Percentiles rank a stretch among this genome's conserved stretches.
phyloP scores from a whole-genome alignment of 129 eudicot genomes.

The Flaveria ramosissima region DNA sequence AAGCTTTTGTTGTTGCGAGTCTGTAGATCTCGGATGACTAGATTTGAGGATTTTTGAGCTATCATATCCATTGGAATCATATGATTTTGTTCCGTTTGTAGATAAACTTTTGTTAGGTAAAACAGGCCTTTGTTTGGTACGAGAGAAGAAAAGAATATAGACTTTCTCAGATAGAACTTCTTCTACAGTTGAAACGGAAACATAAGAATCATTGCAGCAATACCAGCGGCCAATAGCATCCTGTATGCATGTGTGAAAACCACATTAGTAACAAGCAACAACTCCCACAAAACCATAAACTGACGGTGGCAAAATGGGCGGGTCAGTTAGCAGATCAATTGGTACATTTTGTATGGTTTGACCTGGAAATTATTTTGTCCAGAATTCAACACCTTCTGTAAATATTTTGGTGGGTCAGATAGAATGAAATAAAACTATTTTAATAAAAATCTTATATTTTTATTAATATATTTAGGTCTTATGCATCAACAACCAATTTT shows the following conservation, averaged over 20 bases:
- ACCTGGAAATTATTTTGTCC: not conserved
- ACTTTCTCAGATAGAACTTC: slow-evolving; percentile 93
- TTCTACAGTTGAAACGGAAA: slow-evolving; percentile 67
- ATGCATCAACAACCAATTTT: not conserved
- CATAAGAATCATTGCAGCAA: slow-evolving; percentile 96
- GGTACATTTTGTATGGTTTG: not conserved
- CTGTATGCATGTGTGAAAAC: slow-evolving; percentile 42
- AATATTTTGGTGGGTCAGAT: not conserved
- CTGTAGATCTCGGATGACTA: slow-evolving; percentile 30
- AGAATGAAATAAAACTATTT: not conserved
- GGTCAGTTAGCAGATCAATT: not conserved
- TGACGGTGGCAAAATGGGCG: not conserved
- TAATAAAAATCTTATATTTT: not conserved
- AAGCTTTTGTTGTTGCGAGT: slow-evolving; percentile 39
- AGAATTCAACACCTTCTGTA: not conserved
- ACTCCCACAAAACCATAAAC: not conserved
- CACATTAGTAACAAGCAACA: slow-evolving; percentile 17
- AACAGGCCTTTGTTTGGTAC: slow-evolving; percentile 71
- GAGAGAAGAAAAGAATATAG: slow-evolving; percentile 89
- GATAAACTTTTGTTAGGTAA: slow-evolving; percentile 39
- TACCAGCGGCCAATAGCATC: slow-evolving; percentile 93
- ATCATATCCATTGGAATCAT: slow-evolving; percentile 50
- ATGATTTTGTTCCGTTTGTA: slow-evolving; percentile 60
- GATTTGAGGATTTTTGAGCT: slow-evolving; percentile 38
- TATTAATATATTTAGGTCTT: not conserved